These are phyloP conservation scores for Mycena galopus DNA, from an alignment of 768 basidiomycete genomes.

Conservation along the genomic window DNA sequence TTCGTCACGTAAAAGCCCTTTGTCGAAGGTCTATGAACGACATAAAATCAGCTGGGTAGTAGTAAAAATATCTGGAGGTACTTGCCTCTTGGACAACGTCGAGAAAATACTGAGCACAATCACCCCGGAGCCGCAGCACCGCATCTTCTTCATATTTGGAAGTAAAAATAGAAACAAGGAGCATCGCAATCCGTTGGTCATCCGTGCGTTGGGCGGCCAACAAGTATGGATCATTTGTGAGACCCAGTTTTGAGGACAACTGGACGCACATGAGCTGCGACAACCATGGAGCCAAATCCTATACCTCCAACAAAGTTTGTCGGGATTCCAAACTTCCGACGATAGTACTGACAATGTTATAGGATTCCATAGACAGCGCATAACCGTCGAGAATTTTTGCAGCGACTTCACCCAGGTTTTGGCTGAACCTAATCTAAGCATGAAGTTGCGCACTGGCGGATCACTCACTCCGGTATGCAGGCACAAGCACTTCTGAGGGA, in stretches of 20 bases:
- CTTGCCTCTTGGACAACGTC: constrained; percentile 13
- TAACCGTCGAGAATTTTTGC: too few relatives aligned
- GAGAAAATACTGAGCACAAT: constrained; percentile 2
- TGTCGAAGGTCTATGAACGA: not conserved
- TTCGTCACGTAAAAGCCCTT: not conserved
- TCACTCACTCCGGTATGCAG: too few relatives aligned
- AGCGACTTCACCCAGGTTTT: too few relatives aligned
- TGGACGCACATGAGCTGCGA: too few relatives aligned
- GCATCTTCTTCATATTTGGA: not conserved
- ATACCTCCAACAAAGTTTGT: too few relatives aligned
- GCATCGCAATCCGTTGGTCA: constrained; percentile 9
- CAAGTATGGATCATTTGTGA: not conserved
- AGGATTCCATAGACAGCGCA: too few relatives aligned
- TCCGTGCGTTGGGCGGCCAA: constrained; percentile 2
- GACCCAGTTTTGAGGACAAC: not conserved
- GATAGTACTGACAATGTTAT: too few relatives aligned
- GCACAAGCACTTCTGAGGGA: too few relatives aligned
- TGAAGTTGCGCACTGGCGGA: too few relatives aligned
- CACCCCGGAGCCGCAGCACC: not conserved
- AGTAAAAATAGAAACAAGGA: not conserved
- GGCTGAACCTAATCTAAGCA: too few relatives aligned
- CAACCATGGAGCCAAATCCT: too few relatives aligned
- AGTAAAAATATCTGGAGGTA: not conserved
- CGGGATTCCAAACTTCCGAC: too few relatives aligned
- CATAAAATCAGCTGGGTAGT: not conserved